These are phyloP conservation scores for Apophysomyces variabilis DNA, from an alignment of 371 early-diverging fungal genomes.

Conservation along the genomic window DNA sequence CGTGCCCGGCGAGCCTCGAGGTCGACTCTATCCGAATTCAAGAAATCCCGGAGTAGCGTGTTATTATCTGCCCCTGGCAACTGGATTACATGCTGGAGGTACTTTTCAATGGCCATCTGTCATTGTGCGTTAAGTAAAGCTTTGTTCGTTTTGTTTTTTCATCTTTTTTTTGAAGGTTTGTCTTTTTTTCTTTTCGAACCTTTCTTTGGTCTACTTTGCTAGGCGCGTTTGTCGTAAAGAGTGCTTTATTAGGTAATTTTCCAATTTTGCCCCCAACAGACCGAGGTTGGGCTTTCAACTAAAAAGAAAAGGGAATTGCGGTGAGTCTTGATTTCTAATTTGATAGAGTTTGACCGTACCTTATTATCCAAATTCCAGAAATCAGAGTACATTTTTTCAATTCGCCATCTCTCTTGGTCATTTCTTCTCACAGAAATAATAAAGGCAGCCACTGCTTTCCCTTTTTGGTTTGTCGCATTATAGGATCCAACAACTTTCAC, in stretches of 20 bases:
- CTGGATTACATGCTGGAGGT: conserved; percentile 64
- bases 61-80: conserved; percentile 49
- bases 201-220: conserved; percentile 74
- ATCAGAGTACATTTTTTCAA: conserved; percentile 85
- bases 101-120: conserved; percentile 35
- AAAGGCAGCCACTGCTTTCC: conserved; percentile 68
- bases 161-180: background rate
- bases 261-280: conserved; percentile 55
- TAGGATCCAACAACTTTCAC: conserved; percentile 68
- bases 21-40: conserved; percentile 64
- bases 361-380: conserved; percentile 73
- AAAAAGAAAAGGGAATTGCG: conserved; percentile 8
- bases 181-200: conserved; percentile 29
- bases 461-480: conserved; percentile 70
- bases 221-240: conserved; percentile 72
- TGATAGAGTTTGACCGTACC: conserved; percentile 44
- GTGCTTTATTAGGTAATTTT: conserved; percentile 78
- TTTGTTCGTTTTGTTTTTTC: background rate
- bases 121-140: background rate
- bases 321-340: background rate
- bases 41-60: conserved; percentile 65
- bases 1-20: conserved; percentile 21
- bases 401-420: conserved; percentile 72
- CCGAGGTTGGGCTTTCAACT: conserved; percentile 43
- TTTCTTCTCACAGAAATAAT: conserved; percentile 47